Percentiles rank a stretch among this genome's conserved stretches.
phyloP scores from a whole-genome alignment of 306 rosid species.

The Alnus glutinosa region DNA sequence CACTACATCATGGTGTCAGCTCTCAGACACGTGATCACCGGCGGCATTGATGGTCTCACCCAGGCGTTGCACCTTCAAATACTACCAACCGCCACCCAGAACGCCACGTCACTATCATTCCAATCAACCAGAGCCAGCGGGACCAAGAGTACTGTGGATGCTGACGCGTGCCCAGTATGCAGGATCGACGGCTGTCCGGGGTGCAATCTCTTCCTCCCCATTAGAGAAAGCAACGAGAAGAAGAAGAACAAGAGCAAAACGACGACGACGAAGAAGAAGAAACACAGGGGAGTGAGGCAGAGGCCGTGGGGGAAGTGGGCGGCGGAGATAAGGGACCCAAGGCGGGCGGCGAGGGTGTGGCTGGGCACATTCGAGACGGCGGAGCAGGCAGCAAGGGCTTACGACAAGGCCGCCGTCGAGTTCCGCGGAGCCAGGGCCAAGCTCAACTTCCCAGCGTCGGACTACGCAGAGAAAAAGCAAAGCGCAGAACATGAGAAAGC shows the following conservation, averaged over 20 bases:
- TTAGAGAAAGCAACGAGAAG: neutral
- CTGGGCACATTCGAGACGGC: conserved; percentile 56
- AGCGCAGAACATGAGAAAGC: neutral
- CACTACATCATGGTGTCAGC: conserved; percentile 58
- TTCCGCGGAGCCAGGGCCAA: conserved; percentile 47
- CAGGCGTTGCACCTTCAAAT: neutral
- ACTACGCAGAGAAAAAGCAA: neutral
- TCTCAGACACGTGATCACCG: conserved; percentile 43
- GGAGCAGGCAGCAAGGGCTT: conserved; percentile 61
- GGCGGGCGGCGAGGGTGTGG: conserved; percentile 46
- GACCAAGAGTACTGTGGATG: neutral
- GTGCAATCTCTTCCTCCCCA: conserved; percentile 35
- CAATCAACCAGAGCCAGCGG: neutral
- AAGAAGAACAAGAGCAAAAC: neutral
- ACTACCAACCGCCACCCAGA: neutral
- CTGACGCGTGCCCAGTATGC: conserved; percentile 41
- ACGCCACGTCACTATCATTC: conserved; percentile 16
- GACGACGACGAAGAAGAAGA: neutral
- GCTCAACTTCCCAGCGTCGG: conserved; percentile 43
- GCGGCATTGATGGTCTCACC: neutral
- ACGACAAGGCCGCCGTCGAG: conserved; percentile 58
- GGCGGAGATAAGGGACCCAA: conserved; percentile 60
- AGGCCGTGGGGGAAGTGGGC: conserved; percentile 78
- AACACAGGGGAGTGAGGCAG: conserved; percentile 61
- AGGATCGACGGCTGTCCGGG: conserved; percentile 45